A percentile compares a stretch with the other conserved stretches of the same genome.
Evolutionary conservation across 345 rosid genomes (phyloP).

Genomic region (Cardiospermum halicacabum): DNA sequence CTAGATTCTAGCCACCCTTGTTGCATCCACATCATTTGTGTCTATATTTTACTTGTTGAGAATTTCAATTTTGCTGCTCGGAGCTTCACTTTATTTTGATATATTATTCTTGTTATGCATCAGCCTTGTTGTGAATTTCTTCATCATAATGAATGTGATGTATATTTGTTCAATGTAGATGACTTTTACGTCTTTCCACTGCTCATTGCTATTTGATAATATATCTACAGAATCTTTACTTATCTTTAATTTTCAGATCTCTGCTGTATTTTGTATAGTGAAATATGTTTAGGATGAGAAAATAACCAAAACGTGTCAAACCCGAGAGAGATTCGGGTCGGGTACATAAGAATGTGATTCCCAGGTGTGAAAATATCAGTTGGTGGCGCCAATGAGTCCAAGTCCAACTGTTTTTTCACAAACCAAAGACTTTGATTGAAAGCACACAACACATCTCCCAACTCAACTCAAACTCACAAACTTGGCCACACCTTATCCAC

Average conservation of each 20-base stretch:
- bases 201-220: not conserved
- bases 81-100: slow-evolving; percentile 17
- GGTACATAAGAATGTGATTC: too few species aligned
- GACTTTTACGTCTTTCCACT: not conserved
- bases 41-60: slow-evolving; percentile 27
- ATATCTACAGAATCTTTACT: not conserved
- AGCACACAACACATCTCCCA: too few species aligned
- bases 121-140: slow-evolving; percentile 14
- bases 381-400: not conserved
- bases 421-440: not conserved
- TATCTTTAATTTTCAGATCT: too few species aligned
- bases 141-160: slow-evolving; percentile 11
- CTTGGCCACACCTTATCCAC: slow-evolving; percentile 52
- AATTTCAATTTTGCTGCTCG: slow-evolving; percentile 43
- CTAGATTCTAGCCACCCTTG: slow-evolving; percentile 13
- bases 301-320: too few species aligned
- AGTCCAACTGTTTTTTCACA: not conserved
- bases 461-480: too few species aligned
- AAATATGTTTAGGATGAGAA: too few species aligned
- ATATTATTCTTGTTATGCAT: slow-evolving; percentile 18
- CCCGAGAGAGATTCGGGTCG: too few species aligned
- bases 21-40: slow-evolving; percentile 33
- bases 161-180: slow-evolving; percentile 3
- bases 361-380: not conserved
- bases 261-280: too few species aligned